Base-by-base conservation (phyloP, 192 early-diverging fungal genomes). In the Podila minutissima region DNA sequence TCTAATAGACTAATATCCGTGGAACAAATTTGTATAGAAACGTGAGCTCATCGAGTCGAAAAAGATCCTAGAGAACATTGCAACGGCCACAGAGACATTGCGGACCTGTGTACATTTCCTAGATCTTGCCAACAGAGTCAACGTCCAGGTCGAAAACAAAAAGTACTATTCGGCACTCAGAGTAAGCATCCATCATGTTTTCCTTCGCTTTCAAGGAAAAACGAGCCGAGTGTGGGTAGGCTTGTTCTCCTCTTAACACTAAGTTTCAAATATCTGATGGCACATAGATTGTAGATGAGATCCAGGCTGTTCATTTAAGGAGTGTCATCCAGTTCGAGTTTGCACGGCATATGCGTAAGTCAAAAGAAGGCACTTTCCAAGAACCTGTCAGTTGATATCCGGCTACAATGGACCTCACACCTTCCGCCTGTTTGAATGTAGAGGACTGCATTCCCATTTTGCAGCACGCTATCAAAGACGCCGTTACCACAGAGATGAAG, bases 131-230 rank as follows among this genome's bases (percentile, higher is more conserved):
- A 93, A 96, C 76, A 89, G 90, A 59, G 93, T 97, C 59, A 92
- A 94, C 71, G 83, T 88, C 49, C 91, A 94, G 70, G 89, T 99
- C 24, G 91, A 90, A 37, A 85, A 89, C 24, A 88, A 88, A 69
- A 95, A 97, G 86, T 97, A 98, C 82, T 98, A 97, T 82, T 91
- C 94, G 9, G 94, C 97, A 5, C 88, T 99, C n/a, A 86, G 91
- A 74, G 94, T 95, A 86, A 49, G 78, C 17, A 57, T 15, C 31
- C 48, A 37, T 17, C 33, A 6, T n/a, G 32, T 33, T 8, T 48
- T 10, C 66, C 57, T 65, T n/a, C 13, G 61, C 19, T 2, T 9
- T 10, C 24, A 9, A n/a, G 17, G 17, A 19, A 10, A 22, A 85
- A 20, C 66, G 78, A n/a, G 6, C 57, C 19, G 19, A 1, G 59